Evolutionary conservation across 192 early-diverging fungal species (phyloP).

Genomic region (Radiomyces spectabilis): DNA sequence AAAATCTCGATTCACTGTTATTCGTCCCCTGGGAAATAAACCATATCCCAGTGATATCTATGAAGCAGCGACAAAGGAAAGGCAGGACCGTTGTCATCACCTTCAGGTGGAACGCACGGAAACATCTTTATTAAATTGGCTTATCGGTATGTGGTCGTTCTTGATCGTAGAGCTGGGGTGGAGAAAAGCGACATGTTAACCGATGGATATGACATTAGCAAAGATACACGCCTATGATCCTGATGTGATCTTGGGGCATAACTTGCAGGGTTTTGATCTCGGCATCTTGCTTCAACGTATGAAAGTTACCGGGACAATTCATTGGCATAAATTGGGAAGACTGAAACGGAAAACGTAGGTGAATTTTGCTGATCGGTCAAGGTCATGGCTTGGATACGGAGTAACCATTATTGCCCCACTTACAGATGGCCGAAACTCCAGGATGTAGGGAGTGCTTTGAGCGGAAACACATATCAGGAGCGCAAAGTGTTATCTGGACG

Average conservation of each 20-base stretch:
- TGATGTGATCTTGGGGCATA: constrained; percentile 94
- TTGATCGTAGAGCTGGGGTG: too few species aligned
- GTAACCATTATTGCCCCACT: too few species aligned
- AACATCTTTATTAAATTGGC: too few species aligned
- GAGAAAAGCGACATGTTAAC: too few species aligned
- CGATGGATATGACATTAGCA: too few species aligned
- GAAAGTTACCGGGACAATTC: constrained; percentile 65
- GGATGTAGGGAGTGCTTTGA: too few species aligned
- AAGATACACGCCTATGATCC: constrained; percentile 75
- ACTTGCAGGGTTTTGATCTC: constrained; percentile 92
- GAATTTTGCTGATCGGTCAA: too few species aligned
- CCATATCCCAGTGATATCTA: constrained; percentile 77
- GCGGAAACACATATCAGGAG: too few species aligned
- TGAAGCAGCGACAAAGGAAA: constrained; percentile 36
- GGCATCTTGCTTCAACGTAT: constrained; percentile 91
- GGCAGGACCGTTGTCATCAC: constrained; percentile 19
- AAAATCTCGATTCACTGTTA: constrained; percentile 51
- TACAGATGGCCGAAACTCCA: constrained; percentile 90
- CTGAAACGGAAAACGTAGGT: constrained; percentile 64
- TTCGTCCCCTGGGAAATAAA: constrained; percentile 65
- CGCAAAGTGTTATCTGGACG: constrained; percentile 75
- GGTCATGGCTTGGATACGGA: too few species aligned
- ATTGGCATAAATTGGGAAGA: constrained; percentile 88
- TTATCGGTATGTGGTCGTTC: too few species aligned
- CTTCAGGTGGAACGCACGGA: constrained; percentile 63